These are phyloP conservation scores for Macrolepiota albuminosa DNA, from an alignment of 768 basidiomycete species.

Conservation along the genomic window DNA sequence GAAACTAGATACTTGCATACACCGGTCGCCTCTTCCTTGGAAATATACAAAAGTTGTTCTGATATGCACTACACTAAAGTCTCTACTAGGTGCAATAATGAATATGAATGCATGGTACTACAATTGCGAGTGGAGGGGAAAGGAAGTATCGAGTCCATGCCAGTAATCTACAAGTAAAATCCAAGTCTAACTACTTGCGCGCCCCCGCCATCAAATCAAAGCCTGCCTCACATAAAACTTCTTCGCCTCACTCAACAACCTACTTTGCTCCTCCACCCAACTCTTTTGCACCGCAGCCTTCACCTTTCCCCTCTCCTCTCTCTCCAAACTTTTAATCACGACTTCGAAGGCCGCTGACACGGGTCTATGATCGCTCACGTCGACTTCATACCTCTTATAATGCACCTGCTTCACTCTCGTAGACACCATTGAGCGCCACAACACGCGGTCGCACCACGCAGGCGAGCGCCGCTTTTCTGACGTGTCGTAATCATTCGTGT, in stretches of 20 bases:
- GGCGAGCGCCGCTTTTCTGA: slow-evolving; percentile 87
- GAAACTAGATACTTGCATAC: no score
- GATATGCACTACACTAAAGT: neutral
- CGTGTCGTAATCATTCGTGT: slow-evolving; percentile 75
- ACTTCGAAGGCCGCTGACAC: slow-evolving; percentile 76
- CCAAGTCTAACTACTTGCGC: neutral
- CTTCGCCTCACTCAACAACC: slow-evolving; percentile 32
- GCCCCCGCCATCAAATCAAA: slow-evolving; percentile 13
- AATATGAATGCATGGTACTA: neutral
- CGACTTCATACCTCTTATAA: slow-evolving; percentile 81
- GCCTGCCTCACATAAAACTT: slow-evolving; percentile 37
- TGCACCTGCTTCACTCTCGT: slow-evolving; percentile 59
- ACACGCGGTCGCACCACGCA: slow-evolving; percentile 95
- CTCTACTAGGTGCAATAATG: neutral
- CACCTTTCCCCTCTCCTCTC: slow-evolving; percentile 50
- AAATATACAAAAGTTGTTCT: neutral
- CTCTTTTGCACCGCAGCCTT: slow-evolving; percentile 49
- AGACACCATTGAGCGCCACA: slow-evolving; percentile 63
- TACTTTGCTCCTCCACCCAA: slow-evolving; percentile 48
- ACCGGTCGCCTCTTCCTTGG: neutral
- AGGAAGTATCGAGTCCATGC: neutral
- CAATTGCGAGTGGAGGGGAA: neutral
- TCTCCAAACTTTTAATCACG: slow-evolving; percentile 67
- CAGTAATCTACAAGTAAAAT: slow-evolving; percentile 2
- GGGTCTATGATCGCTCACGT: slow-evolving; percentile 88